These are phyloP conservation scores for Aspergillus tubingensis DNA, from an alignment of 2,329 filamentous ascomycete species.

Conservation along the genomic window DNA sequence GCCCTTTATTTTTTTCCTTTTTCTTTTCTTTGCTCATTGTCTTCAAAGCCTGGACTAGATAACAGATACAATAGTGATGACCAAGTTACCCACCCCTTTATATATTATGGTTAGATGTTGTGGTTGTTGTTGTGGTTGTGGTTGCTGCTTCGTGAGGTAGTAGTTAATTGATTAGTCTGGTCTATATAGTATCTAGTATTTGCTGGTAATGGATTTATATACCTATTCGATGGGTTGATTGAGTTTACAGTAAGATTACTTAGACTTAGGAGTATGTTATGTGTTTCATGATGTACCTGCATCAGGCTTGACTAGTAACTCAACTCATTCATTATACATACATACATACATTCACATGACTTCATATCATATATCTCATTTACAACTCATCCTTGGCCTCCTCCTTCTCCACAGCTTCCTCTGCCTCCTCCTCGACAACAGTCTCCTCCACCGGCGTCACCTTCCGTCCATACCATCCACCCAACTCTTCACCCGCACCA, in stretches of 20 bases:
- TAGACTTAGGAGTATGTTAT: background rate
- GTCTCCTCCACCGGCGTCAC: slow-evolving; percentile 20
- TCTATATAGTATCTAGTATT: background rate
- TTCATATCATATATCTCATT: slow-evolving; percentile 19
- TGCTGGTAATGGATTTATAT: no score
- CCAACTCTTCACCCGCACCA: slow-evolving; percentile 41
- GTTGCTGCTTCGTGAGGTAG: background rate
- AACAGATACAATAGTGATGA: slow-evolving; percentile 28
- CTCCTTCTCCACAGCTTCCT: slow-evolving; percentile 7
- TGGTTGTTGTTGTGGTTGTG: background rate
- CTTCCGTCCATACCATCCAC: slow-evolving; percentile 44
- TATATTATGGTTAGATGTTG: background rate
- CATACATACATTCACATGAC: slow-evolving; percentile 13
- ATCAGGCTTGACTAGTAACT: background rate
- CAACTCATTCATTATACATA: slow-evolving; percentile 10
- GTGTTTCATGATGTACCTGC: background rate
- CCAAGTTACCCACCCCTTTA: slow-evolving; percentile 8
- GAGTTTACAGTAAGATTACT: no score
- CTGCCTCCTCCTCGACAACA: slow-evolving; percentile 12
- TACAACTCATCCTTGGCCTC: slow-evolving; percentile 33
- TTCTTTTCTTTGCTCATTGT: background rate
- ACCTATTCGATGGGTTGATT: no score
- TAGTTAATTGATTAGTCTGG: background rate
- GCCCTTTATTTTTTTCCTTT: background rate
- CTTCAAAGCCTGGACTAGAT: slow-evolving; percentile 22